Evolutionary conservation across 2,329 filamentous ascomycete genomes (phyloP).

Genomic region (Rasamsonia emersonii): DNA sequence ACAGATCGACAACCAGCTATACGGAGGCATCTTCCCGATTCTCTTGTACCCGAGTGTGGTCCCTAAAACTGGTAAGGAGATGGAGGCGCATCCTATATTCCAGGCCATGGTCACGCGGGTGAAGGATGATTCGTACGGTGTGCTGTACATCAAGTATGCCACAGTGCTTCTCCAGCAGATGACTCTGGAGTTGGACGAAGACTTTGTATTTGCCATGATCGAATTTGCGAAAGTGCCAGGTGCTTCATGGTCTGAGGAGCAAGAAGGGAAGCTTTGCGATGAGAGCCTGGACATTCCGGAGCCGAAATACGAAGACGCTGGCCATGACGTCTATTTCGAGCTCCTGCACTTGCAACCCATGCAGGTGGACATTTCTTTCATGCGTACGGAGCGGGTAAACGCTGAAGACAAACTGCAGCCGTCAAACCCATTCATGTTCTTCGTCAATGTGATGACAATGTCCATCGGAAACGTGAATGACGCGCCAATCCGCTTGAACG

Average conservation of each 20-base stretch:
- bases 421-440: slow-evolving; percentile 94
- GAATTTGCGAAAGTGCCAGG: slow-evolving; percentile 93
- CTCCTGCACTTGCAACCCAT: slow-evolving; percentile 94
- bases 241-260: slow-evolving; percentile 74
- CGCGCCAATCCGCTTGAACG: slow-evolving; percentile 86
- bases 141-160: slow-evolving; percentile 97
- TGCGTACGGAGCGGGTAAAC: slow-evolving; percentile 92
- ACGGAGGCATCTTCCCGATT: slow-evolving; percentile 96
- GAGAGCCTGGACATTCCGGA: slow-evolving; percentile 87
- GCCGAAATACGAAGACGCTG: slow-evolving; percentile 71
- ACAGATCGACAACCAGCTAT: slow-evolving; percentile 96
- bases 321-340: slow-evolving; percentile 97
- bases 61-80: slow-evolving; percentile 91
- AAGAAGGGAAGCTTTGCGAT: slow-evolving; percentile 80
- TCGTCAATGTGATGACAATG: slow-evolving; percentile 98
- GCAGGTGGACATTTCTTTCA: slow-evolving; percentile 95
- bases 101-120: slow-evolving; percentile 86
- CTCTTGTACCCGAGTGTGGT: slow-evolving; percentile 95
- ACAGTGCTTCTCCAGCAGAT: slow-evolving; percentile 91
- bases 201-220: slow-evolving; percentile 92
- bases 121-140: slow-evolving; percentile 97
- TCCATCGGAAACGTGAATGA: slow-evolving; percentile 99
- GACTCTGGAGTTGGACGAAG: slow-evolving; percentile 95
- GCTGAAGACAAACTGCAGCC: slow-evolving; percentile 89
- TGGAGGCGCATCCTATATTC: slow-evolving; percentile 90